Conservation (phyloP, 768 basidiomycete genomes). For the Pleurotus djamor region DNA sequence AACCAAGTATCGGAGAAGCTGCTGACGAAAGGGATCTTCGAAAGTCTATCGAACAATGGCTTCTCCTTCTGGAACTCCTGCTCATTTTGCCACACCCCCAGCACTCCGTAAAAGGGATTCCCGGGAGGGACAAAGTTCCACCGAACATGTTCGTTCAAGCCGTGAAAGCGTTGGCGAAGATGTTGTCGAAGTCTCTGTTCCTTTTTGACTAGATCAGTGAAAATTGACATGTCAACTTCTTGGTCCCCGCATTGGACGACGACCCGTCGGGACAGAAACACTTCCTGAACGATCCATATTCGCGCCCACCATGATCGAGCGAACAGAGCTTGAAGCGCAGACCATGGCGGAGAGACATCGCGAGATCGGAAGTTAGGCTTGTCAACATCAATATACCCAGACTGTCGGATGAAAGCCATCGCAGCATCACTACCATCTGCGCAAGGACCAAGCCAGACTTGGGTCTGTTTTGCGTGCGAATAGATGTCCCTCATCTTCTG, state of each 20-base stretch:
- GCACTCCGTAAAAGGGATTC: neutral
- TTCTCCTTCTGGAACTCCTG: neutral
- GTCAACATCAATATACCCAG: neutral
- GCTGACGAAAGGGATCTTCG: neutral
- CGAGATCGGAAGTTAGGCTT: neutral
- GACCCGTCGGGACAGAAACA: neutral
- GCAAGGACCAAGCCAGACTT: neutral
- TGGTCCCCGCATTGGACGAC: neutral
- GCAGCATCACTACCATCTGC: neutral
- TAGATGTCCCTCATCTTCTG: conserved; percentile 1
- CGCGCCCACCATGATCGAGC: conserved; percentile 1
- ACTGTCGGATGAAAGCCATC: neutral
- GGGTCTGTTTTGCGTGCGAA: neutral
- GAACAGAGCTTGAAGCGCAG: neutral
- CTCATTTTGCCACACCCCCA: neutral
- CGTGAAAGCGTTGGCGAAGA: neutral
- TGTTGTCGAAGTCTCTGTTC: neutral
- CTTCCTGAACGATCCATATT: conserved; percentile 3
- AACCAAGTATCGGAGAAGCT: neutral
- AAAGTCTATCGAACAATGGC: neutral
- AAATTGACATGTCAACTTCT: neutral
- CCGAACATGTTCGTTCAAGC: neutral
- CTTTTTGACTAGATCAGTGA: neutral
- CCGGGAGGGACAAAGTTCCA: neutral
- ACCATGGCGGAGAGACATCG: neutral